A percentile compares a stretch with the other conserved stretches of the same genome.
phyloP scores from a whole-genome alignment of 2,329 filamentous ascomycete genomes.

The Thermothelomyces thermophilus region DNA sequence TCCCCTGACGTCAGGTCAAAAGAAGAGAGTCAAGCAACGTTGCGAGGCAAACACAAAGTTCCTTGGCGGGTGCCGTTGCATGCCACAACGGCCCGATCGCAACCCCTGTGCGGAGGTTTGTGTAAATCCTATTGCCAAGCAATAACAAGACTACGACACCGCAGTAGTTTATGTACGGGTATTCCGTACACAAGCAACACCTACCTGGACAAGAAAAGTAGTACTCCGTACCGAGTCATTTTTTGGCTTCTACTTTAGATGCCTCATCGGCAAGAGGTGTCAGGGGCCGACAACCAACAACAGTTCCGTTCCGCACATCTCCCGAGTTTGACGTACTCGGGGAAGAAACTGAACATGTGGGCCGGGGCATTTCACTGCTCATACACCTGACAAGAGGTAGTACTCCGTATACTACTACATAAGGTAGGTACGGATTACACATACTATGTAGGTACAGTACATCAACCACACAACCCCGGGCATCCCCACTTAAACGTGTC shows the following conservation, averaged over 20 bases:
- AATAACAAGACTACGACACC: background rate
- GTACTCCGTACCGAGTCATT: no score
- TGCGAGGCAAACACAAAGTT: background rate
- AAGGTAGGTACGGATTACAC: no score
- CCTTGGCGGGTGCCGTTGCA: slow-evolving; percentile 2
- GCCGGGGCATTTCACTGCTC: no score
- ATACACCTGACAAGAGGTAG: no score
- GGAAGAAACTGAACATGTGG: no score
- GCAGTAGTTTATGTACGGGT: no score
- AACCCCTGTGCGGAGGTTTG: slow-evolving; percentile 6
- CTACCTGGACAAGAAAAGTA: no score
- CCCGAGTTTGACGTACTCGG: slow-evolving; percentile 2
- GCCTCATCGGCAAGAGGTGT: background rate
- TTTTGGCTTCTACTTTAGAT: background rate
- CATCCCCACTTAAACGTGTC: no score
- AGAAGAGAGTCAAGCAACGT: background rate
- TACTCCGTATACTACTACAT: no score
- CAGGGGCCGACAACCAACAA: background rate
- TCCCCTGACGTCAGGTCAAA: background rate
- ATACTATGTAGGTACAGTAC: no score
- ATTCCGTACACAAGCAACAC: no score
- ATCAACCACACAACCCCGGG: no score
- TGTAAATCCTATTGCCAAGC: slow-evolving; percentile 7
- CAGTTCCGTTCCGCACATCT: slow-evolving; percentile 3
- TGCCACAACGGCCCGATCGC: background rate